These are phyloP conservation scores for Canavalia gladiata DNA, from an alignment of 306 rosid species.

Conservation along the genomic window DNA sequence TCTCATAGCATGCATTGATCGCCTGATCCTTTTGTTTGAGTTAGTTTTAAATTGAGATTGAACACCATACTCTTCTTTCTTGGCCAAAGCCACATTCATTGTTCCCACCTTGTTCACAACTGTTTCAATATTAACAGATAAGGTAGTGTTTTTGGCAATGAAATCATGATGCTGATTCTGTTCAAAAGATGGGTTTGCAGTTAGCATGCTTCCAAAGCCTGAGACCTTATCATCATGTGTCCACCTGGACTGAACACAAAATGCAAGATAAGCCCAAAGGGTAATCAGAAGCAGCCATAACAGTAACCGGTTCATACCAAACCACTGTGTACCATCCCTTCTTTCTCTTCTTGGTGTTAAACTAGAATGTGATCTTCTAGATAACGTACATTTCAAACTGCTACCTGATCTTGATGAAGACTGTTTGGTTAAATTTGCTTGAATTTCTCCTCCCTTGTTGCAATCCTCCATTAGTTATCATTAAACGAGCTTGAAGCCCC, in stretches of 20 bases:
- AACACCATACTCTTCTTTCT: slow-evolving; percentile 48
- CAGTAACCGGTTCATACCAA: slow-evolving; percentile 69
- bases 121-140: slow-evolving; percentile 52
- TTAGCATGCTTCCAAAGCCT: slow-evolving; percentile 58
- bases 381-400: slow-evolving; percentile 61
- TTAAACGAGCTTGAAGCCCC: slow-evolving; percentile 43
- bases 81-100: slow-evolving; percentile 59
- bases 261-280: slow-evolving; percentile 92
- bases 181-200: slow-evolving; percentile 41
- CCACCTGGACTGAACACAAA: slow-evolving; percentile 89
- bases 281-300: slow-evolving; percentile 83
- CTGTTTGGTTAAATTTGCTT: slow-evolving; percentile 45
- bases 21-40: slow-evolving; percentile 67
- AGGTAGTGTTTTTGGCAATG: slow-evolving; percentile 43
- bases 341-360: slow-evolving; percentile 77
- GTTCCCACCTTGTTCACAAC: slow-evolving; percentile 38
- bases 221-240: slow-evolving; percentile 68
- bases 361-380: slow-evolving; percentile 68
- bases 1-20: slow-evolving; percentile 49
- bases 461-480: slow-evolving; percentile 70
- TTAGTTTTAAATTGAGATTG: slow-evolving; percentile 48
- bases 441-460: slow-evolving; percentile 58
- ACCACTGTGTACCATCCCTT: slow-evolving; percentile 60
- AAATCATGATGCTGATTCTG: slow-evolving; percentile 57
- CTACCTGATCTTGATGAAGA: slow-evolving; percentile 57